Evolutionary conservation across 768 basidiomycete species (phyloP), one percentile per base, ranked within the genome.

Genomic region (Artomyces pyxidatus): DNA sequence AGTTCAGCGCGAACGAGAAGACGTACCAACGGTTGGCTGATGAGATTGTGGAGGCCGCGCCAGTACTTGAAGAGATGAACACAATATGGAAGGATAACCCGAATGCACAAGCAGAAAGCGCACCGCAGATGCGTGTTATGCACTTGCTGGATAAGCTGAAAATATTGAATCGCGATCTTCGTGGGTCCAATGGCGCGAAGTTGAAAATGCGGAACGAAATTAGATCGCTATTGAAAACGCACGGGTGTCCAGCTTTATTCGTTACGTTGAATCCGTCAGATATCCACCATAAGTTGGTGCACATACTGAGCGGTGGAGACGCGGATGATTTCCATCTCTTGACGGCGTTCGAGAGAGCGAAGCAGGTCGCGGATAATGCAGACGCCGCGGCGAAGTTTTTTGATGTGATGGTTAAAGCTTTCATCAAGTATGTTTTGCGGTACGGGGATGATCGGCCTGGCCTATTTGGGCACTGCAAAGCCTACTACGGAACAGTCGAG

Each of bases 401-500:
- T 49, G 55, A 74, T 53, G 47, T 66, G 0, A 68, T 66, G 22
- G 70, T 74, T 58, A 58, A 63, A n/a, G 58, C 61, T 0, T 70
- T 74, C 49, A 60, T 72, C 1, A 53, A 57, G 0, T 65, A 27
- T 49, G 52, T 63, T 21, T n/a, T 44, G 1, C 41, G 54, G 4
- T 2, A 51, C 1, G 14, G 10, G 37, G 27, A 52, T 29, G 3
- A 40, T 4, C 45, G 61, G 27, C 58, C 55, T 3, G 68, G 73
- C 0, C 38, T 71, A 0, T 47, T 74, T 0, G 72, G 74, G 0
- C 4, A 38, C 3, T 58, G 65, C 0, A 63, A 57, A 12, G 67
- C 59, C 0, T 69, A 69, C 49, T 74, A 71, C 53, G 72, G 72
- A 2, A 65, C 65, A 49, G 65, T 69, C 0, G 70, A 73, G 54